Percentiles rank a stretch among this genome's conserved stretches.
These are phyloP conservation scores for Brasilioporus rufonigricans DNA, from an alignment of 768 basidiomycete genomes.

Conservation along the genomic window DNA sequence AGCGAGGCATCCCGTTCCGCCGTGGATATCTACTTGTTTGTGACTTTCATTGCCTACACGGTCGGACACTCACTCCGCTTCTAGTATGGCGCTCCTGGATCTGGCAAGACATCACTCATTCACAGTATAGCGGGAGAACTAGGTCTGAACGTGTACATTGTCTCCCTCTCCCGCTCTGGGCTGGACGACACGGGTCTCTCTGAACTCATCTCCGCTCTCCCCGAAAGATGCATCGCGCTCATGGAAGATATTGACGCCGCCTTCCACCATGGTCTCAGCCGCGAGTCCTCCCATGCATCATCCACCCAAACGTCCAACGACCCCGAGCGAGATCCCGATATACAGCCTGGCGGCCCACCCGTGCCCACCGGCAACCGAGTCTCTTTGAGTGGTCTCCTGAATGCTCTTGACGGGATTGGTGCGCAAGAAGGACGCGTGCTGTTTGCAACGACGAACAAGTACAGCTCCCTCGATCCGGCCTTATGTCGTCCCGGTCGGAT, in stretches of 20 bases:
- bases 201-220: conserved; percentile 58
- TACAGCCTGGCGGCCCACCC: conserved; percentile 7
- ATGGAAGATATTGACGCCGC: conserved; percentile 88
- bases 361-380: conserved; percentile 36
- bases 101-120: conserved; percentile 78
- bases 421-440: conserved; percentile 82
- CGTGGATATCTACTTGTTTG: conserved; percentile 68
- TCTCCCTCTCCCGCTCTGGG: conserved; percentile 61
- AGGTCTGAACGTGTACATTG: conserved; percentile 67
- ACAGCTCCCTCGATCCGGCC: conserved; percentile 66
- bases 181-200: conserved; percentile 62
- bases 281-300: conserved; percentile 19
- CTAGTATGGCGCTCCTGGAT: conserved; percentile 70
- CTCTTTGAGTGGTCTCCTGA: conserved; percentile 71
- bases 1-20: conserved; percentile 79
- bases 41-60: neutral
- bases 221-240: conserved; percentile 69
- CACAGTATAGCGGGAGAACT: conserved; percentile 79
- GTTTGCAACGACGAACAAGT: conserved; percentile 79
- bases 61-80: neutral
- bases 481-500: conserved; percentile 76
- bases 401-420: conserved; percentile 76
- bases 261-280: conserved; percentile 46
- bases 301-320: neutral
- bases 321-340: conserved; percentile 10